Base-by-base conservation (phyloP, 371 early-diverging fungal species). In the Mucor plumbeus region DNA sequence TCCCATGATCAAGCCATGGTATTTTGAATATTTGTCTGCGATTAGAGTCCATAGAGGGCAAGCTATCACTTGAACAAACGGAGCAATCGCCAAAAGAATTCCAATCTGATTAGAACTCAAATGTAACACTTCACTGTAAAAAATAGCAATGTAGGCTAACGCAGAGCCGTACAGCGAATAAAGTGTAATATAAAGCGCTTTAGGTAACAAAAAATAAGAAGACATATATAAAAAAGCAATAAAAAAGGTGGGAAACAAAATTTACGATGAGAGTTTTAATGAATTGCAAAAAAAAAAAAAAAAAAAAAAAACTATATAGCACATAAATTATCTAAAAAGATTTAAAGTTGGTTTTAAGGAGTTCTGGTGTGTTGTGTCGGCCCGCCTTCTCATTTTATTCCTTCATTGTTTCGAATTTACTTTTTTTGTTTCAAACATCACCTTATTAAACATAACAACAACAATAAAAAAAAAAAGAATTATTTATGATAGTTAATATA, bases 1-100 rank as follows among this genome's bases (percentile, higher is more conserved):
- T n/a, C 73, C 63, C 73, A 80, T 73, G 13, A 80, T 48, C 14
- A 64, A 55, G n/a, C 80, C 77, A 47, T 77, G 80, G 64, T 54
- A 75, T 13, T 48, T 31, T 3, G 80, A 74, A 15, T 57, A 58
- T 63, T 35, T 68, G 43, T 80, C 80, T 43, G 73, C 80, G 7
- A 77, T 50, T 15, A 71, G 13, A 0, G 78, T 77, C 80, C 80
- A 80, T 9, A 77, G 15, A 0, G 80, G 80, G 40, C 76, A 80
- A 11, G 80, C 67, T 0, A 80, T n/a, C 1, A 61, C 64, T 53
- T 80, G 80, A 7, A 80, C 65, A 69, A 80, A 80, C 3, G 75
- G 76, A 9, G 80, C 67, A 55, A 75, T 72, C 17, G 80, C 80
- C 31, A 80, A 63, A 36, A 80, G 50, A 15, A 77, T 38, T 8